Evolutionary conservation across 2,329 filamentous ascomycete genomes (phyloP).

Genomic region (Fusarium sororula): DNA sequence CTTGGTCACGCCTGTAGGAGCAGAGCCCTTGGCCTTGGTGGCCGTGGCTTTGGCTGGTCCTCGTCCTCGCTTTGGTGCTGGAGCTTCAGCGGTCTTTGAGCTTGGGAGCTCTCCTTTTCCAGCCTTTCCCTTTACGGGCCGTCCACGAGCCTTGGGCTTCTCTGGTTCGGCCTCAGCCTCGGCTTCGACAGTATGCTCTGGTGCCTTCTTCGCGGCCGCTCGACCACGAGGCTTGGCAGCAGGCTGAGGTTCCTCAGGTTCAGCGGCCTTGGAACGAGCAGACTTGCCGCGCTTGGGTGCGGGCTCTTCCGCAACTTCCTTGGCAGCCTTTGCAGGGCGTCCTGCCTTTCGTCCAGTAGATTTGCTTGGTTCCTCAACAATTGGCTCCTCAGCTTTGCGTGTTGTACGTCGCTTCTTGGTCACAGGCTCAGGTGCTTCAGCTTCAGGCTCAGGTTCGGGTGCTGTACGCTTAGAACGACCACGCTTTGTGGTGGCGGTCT

Average conservation of each 20-base stretch:
- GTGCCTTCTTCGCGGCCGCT: slow-evolving; percentile 4
- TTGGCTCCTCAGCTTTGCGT: slow-evolving; percentile 14
- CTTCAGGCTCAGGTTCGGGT: slow-evolving; percentile 7
- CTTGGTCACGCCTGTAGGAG: slow-evolving; percentile 32
- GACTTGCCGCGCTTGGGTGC: slow-evolving; percentile 20
- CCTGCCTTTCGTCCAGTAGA: slow-evolving; percentile 6
- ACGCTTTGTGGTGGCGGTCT: slow-evolving; percentile 29
- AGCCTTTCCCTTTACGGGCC: slow-evolving; percentile 31
- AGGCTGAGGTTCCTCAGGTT: not conserved
- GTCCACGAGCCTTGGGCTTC: slow-evolving; percentile 31
- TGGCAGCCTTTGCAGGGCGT: slow-evolving; percentile 18
- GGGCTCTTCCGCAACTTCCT: slow-evolving; percentile 6
- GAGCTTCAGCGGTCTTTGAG: slow-evolving; percentile 11
- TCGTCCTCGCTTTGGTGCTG: slow-evolving; percentile 22
- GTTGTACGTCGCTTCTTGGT: slow-evolving; percentile 33
- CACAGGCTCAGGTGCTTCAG: slow-evolving; percentile 21
- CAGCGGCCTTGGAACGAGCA: slow-evolving; percentile 9
- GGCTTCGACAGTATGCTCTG: not conserved
- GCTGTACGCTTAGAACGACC: slow-evolving; percentile 31
- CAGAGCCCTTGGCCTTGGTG: slow-evolving; percentile 16
- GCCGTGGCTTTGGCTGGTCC: slow-evolving; percentile 6
- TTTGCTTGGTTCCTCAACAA: not conserved
- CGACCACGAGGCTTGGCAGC: slow-evolving; percentile 23
- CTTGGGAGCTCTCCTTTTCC: slow-evolving; percentile 38
- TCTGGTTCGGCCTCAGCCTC: not conserved